Conservation (phyloP, 768 basidiomycete species). For the Hygrophoropsis aurantiaca region DNA sequence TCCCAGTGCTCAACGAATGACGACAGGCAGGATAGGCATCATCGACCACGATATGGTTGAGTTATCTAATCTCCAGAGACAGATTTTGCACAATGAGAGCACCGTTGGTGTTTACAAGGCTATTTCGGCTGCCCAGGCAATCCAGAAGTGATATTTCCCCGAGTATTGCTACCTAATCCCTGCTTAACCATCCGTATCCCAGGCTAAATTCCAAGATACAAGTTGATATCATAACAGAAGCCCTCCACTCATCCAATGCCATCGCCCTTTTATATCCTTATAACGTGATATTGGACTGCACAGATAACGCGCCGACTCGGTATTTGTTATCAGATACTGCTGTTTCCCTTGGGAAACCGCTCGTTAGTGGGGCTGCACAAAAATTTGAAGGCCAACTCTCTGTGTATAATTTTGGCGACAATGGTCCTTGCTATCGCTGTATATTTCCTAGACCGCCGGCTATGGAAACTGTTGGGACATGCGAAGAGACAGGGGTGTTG, state of each 20-base stretch:
- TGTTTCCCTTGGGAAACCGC: constrained; percentile 71
- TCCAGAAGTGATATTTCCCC: constrained; percentile 59
- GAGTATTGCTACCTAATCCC: background rate
- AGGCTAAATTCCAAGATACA: constrained; percentile 60
- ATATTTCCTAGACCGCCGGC: constrained; percentile 83
- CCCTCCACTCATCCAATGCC: constrained; percentile 66
- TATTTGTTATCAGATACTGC: constrained; percentile 90
- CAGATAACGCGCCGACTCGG: constrained; percentile 89
- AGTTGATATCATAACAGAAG: constrained; percentile 52
- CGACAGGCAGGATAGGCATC: constrained; percentile 78
- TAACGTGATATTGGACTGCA: constrained; percentile 88
- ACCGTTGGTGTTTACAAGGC: constrained; percentile 80
- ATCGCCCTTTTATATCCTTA: constrained; percentile 58
- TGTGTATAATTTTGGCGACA: constrained; percentile 64
- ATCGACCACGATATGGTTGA: constrained; percentile 89
- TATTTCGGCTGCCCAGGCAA: constrained; percentile 70
- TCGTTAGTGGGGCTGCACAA: constrained; percentile 93
- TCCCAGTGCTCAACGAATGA: constrained; percentile 4
- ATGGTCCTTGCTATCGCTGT: constrained; percentile 92
- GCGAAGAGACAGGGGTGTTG: constrained; percentile 86
- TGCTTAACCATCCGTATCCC: constrained; percentile 3
- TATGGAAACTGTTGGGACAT: constrained; percentile 63
- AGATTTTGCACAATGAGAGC: constrained; percentile 79
- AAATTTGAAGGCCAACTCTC: constrained; percentile 81
- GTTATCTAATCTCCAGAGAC: constrained; percentile 87